Evolutionary conservation across 148 eudicot species (phyloP).

Genomic region (Chenopodium quinoa): DNA sequence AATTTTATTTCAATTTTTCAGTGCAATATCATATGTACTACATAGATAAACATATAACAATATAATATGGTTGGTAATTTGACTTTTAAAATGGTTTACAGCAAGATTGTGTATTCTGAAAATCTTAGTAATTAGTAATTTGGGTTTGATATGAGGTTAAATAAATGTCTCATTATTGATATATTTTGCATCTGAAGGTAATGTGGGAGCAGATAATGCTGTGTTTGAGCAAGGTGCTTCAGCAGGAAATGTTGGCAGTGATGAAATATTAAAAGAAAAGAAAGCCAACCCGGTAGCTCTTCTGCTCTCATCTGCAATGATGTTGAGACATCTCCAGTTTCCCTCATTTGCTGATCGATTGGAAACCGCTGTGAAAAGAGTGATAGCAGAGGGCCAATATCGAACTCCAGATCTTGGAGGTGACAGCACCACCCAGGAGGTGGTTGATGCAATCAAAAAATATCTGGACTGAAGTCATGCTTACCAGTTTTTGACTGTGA

Average conservation of each 20-base stretch:
- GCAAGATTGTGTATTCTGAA: no score
- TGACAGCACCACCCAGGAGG: conserved; percentile 62
- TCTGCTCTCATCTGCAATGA: conserved; percentile 78
- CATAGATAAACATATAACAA: no score
- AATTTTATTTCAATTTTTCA: no score
- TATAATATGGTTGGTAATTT: no score
- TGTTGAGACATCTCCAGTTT: conserved; percentile 83
- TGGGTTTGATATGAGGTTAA: neutral
- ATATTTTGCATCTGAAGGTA: conserved; percentile 41
- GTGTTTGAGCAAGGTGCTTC: conserved; percentile 93
- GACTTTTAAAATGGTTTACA: no score
- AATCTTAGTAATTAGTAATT: neutral
- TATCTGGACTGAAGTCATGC: conserved; percentile 38
- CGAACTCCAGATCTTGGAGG: conserved; percentile 79
- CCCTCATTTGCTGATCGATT: conserved; percentile 75
- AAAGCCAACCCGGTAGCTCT: conserved; percentile 83
- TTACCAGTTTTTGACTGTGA: neutral
- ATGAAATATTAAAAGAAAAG: conserved; percentile 51
- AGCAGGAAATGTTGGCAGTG: conserved; percentile 88
- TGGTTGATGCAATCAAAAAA: conserved; percentile 70
- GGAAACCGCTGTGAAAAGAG: conserved; percentile 61
- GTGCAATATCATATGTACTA: no score
- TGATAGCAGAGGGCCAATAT: conserved; percentile 53
- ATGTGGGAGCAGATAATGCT: conserved; percentile 80
- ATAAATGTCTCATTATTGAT: neutral